phyloP scores from a whole-genome alignment of 2,329 filamentous ascomycete species.

The Nothopassalora personata region DNA sequence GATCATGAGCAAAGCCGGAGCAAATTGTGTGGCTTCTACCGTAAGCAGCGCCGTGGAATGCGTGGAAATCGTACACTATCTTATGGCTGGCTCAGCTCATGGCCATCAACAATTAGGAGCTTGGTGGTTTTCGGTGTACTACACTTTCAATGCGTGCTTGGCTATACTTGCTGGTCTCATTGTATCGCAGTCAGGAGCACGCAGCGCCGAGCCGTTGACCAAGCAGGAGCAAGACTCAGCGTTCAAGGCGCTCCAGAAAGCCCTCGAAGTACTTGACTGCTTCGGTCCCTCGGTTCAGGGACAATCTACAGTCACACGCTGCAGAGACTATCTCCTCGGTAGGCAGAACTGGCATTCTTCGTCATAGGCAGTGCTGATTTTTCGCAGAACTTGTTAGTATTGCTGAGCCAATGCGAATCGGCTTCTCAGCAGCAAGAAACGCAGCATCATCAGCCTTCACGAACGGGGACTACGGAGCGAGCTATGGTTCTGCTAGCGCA shows the following conservation, averaged over 20 bases:
- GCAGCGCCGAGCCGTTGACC: slow-evolving; percentile 1
- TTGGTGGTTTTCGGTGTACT: slow-evolving; percentile 11
- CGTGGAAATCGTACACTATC: slow-evolving; percentile 2
- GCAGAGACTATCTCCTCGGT: slow-evolving; percentile 3
- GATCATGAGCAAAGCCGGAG: slow-evolving; percentile 3
- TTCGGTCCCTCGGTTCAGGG: slow-evolving; percentile 1
- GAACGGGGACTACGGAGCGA: too few relatives aligned
- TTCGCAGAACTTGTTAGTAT: slow-evolving; percentile 1
- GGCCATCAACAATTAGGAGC: slow-evolving; percentile 6
- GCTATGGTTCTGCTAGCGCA: too few relatives aligned
- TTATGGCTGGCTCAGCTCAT: background rate
- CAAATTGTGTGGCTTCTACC: slow-evolving; percentile 1
- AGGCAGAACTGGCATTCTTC: too few relatives aligned
- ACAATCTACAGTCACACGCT: slow-evolving; percentile 6
- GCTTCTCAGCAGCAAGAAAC: too few relatives aligned
- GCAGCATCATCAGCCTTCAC: too few relatives aligned
- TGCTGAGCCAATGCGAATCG: background rate
- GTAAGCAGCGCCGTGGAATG: background rate
- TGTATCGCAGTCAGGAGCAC: slow-evolving; percentile 1
- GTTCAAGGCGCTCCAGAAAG: slow-evolving; percentile 1
- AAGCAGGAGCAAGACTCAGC: slow-evolving; percentile 3
- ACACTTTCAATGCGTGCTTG: slow-evolving; percentile 7
- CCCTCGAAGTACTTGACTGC: slow-evolving; percentile 8
- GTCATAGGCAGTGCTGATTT: too few relatives aligned
- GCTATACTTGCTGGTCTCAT: slow-evolving; percentile 3